A percentile compares a stretch with the other conserved stretches of the same genome.
phyloP scores from a whole-genome alignment of 225 moss, liverwort and hornwort species.

The Climacium dendroides region DNA sequence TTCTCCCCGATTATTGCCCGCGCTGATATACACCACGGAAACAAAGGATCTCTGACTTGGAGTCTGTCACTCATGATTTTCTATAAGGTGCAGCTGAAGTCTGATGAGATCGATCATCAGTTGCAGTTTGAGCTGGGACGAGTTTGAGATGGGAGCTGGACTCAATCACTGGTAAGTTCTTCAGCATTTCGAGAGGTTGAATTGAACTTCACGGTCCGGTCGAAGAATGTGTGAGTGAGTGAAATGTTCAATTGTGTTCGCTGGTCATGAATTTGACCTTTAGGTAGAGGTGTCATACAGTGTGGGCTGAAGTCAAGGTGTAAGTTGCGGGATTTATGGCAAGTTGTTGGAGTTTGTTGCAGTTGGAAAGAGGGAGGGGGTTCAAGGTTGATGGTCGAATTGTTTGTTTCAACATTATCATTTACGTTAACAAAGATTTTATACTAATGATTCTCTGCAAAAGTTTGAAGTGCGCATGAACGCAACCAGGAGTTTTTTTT shows the following conservation, averaged over 20 bases:
- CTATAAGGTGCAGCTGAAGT: not conserved
- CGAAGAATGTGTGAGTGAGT: not conserved
- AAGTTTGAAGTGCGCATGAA: not conserved
- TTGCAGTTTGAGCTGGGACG: not conserved
- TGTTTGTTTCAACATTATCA: not conserved
- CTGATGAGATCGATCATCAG: too few species aligned
- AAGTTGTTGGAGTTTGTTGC: not conserved
- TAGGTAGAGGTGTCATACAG: not conserved
- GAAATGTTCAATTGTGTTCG: not conserved
- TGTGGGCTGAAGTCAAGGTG: not conserved
- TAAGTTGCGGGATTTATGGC: not conserved
- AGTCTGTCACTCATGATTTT: not conserved
- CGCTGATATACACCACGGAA: conserved; percentile 1
- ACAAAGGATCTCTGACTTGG: not conserved
- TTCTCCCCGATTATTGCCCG: not conserved
- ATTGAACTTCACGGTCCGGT: not conserved
- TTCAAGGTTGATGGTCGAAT: not conserved
- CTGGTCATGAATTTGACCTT: not conserved
- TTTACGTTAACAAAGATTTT: not conserved
- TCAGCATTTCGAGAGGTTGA: not conserved
- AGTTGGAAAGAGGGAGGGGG: not conserved
- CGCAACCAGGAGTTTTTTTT: not conserved
- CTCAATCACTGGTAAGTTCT: not conserved
- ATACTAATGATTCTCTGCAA: not conserved
- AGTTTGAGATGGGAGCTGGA: not conserved